A percentile compares a stretch with the other conserved stretches of the same genome.
phyloP scores from a whole-genome alignment of 192 early-diverging fungal genomes.

The Diversispora eburnea region DNA sequence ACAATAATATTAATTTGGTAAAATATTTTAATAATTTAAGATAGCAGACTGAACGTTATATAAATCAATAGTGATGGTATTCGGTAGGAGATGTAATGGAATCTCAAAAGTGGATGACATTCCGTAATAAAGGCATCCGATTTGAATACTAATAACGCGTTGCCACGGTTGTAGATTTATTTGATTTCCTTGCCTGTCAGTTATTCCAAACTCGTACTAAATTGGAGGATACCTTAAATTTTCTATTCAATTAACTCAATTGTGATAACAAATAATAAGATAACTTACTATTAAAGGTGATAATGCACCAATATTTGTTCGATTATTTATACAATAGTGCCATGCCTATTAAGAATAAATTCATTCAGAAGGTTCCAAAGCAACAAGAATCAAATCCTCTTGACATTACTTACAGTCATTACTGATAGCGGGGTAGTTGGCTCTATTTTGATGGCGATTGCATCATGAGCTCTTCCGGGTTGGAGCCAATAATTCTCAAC shows the following conservation, averaged over 20 bases:
- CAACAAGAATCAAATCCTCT: background rate
- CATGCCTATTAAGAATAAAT: conserved; percentile 18
- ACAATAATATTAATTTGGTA: no score
- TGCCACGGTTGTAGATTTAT: conserved; percentile 1
- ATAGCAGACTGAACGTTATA: conserved; percentile 3
- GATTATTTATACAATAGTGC: conserved; percentile 16
- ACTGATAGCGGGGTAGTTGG: background rate
- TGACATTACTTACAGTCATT: conserved; percentile 10
- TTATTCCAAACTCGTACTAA: conserved; percentile 13
- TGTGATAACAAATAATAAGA: background rate
- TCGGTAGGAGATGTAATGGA: background rate
- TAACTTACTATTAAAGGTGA: background rate
- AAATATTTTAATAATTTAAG: background rate
- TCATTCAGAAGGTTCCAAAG: background rate
- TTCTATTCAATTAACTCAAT: background rate
- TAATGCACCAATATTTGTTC: background rate
- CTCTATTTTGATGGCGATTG: background rate
- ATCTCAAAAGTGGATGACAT: background rate
- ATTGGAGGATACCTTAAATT: conserved; percentile 12
- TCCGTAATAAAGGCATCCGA: conserved; percentile 16
- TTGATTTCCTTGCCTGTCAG: background rate
- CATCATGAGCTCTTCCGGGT: background rate
- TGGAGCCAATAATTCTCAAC: background rate
- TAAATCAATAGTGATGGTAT: conserved; percentile 11
- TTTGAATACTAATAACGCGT: background rate